These are phyloP conservation scores for Leccinum arenicola DNA, from an alignment of 768 basidiomycete genomes.

Conservation along the genomic window DNA sequence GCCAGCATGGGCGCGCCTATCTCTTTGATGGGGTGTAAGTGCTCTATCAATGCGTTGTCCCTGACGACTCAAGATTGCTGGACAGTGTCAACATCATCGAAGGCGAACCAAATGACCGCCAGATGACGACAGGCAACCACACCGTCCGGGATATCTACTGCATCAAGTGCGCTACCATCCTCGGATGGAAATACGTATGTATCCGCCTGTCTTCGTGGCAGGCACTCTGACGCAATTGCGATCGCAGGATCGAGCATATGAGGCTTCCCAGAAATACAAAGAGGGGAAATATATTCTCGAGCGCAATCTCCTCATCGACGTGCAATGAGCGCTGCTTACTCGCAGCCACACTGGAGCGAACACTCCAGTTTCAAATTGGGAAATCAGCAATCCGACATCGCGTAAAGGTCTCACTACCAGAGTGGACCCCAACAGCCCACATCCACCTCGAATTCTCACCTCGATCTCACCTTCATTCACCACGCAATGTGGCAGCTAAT, in stretches of 20 bases:
- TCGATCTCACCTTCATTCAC: constrained; percentile 18
- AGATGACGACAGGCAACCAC: constrained; percentile 97
- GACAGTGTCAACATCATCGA: constrained; percentile 86
- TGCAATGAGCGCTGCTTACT: constrained; percentile 52
- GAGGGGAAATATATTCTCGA: constrained; percentile 99
- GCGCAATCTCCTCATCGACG: constrained; percentile 83
- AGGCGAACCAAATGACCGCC: constrained; percentile 86
- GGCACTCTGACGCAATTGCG: constrained; percentile 3
- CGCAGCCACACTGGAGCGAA: constrained; percentile 6
- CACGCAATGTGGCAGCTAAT: constrained; percentile 18
- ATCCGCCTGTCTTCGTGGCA: neutral
- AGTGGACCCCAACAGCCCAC: constrained; percentile 13
- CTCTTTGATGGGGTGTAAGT: constrained; percentile 92
- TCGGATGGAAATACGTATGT: constrained; percentile 98
- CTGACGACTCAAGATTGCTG: constrained; percentile 5
- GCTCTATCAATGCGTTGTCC: constrained; percentile 14
- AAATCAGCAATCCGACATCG: constrained; percentile 9
- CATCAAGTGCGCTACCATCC: constrained; percentile 76
- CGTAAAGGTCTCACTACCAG: constrained; percentile 14
- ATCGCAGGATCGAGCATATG: constrained; percentile 87
- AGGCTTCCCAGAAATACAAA: constrained; percentile 91
- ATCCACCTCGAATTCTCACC: constrained; percentile 13
- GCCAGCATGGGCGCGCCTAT: constrained; percentile 94
- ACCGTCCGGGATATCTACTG: constrained; percentile 96
- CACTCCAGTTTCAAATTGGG: constrained; percentile 6